phyloP scores from a whole-genome alignment of 345 rosid species.

The Camelina sativa region DNA sequence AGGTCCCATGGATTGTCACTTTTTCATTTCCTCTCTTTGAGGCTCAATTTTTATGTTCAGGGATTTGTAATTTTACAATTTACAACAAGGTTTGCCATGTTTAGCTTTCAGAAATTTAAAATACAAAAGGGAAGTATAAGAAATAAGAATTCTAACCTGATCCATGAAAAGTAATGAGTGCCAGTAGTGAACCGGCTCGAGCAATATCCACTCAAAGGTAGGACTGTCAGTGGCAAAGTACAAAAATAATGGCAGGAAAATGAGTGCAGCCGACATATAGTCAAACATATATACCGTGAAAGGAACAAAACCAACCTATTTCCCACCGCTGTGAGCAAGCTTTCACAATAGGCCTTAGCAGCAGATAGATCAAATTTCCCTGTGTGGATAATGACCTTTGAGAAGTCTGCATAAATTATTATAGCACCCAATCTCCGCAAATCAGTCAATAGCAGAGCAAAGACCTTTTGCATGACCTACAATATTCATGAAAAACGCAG shows the following conservation, averaged over 20 bases:
- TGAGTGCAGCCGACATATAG: constrained; percentile 17
- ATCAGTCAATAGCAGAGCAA: constrained; percentile 90
- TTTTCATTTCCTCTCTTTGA: constrained; percentile 11
- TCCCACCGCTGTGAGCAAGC: constrained; percentile 80
- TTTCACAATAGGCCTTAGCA: constrained; percentile 86
- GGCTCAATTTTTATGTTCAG: constrained; percentile 27
- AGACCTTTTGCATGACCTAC: constrained; percentile 97
- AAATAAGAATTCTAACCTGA: constrained; percentile 57
- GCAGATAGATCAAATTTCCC: constrained; percentile 72
- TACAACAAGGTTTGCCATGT: constrained; percentile 1
- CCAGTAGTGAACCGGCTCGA: constrained; percentile 86
- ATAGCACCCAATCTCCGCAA: constrained; percentile 93
- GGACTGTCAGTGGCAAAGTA: constrained; percentile 57
- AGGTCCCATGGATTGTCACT: constrained; percentile 21
- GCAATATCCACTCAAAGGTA: constrained; percentile 84
- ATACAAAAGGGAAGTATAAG: constrained; percentile 18
- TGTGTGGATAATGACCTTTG: constrained; percentile 86
- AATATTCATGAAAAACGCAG: constrained; percentile 12
- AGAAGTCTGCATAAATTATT: constrained; percentile 87
- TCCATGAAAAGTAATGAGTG: constrained; percentile 96
- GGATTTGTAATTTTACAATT: constrained; percentile 6
- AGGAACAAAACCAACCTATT: constrained; percentile 59
- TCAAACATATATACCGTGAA: constrained; percentile 5
- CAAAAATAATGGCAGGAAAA: constrained; percentile 28
- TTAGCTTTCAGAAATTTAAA: constrained; percentile 8